These are phyloP conservation scores for Dujonia santamariae DNA, from an alignment of 1,139 yeast species.

Conservation along the genomic window DNA sequence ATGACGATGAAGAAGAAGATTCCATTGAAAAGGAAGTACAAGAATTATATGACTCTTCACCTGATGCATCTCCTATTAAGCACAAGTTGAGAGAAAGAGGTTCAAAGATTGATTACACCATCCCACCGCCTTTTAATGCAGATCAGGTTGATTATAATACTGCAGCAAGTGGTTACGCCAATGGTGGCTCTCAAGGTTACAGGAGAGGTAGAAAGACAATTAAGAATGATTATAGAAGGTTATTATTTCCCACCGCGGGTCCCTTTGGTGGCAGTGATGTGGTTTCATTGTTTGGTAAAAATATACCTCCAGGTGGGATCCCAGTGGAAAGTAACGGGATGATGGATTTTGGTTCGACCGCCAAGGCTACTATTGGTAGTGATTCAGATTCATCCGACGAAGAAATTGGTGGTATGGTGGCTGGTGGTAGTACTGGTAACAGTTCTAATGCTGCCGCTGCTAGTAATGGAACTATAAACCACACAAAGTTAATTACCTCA, in stretches of 20 bases:
- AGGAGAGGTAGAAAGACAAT: conserved; percentile 25
- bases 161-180: conserved; percentile 15
- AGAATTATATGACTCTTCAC: conserved; percentile 52
- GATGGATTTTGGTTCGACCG: conserved; percentile 20
- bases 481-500: conserved; percentile 35
- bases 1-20: conserved; percentile 20
- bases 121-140: conserved; percentile 70
- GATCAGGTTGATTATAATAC: conserved; percentile 4
- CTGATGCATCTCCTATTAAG: conserved; percentile 48
- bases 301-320: conserved; percentile 52
- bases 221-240: conserved; percentile 50
- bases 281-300: conserved; percentile 68
- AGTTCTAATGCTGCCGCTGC: conserved; percentile 19
- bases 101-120: conserved; percentile 69
- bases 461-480: conserved; percentile 13
- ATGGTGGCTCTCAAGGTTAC: conserved; percentile 11
- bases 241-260: conserved; percentile 91
- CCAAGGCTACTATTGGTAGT: conserved; percentile 41
- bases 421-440: conserved; percentile 19
- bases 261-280: conserved; percentile 96
- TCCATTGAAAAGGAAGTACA: conserved; percentile 49
- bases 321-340: conserved; percentile 43
- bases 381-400: conserved; percentile 79
- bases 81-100: conserved; percentile 77
- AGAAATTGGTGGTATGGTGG: conserved; percentile 25